Base-by-base conservation (phyloP, 1,284 basidiomycete genomes). In the Trametes polyzona region DNA sequence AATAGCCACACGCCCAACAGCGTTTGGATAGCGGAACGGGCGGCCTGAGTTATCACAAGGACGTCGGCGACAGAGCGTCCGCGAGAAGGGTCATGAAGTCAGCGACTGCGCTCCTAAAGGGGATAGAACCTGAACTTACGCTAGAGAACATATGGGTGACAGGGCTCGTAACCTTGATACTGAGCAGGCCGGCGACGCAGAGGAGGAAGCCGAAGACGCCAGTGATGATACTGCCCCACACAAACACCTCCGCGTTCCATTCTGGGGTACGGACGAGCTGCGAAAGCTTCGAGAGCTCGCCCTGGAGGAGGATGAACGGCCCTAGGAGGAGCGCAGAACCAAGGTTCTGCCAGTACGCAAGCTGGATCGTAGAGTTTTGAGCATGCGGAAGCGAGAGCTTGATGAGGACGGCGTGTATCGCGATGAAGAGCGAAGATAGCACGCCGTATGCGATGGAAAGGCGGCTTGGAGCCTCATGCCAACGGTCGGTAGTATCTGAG, bases 81-180 rank as follows among this genome's bases (percentile, higher is more conserved):
- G 11, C n/a, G 44, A 40, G 39, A 36, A n/a, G 49, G 26, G 17
- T 21, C 35, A 10, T 19, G 27, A 55, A 21, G 48, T 63, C 30
- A 59, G 55, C 24, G 21, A 4, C 14, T 37, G 37, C 43, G 49
- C 41, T 8, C 30, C 52, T 55, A 37, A 27, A 39, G 39, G 46
- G 44, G 56, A 47, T 54, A 53, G 32, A 36, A 46, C 27, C 29
- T 52, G 33, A 32, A 78, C 84, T 70, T 65, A 88, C 87, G 65
- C 84, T 86, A 17, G 84, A 86, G 72, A 89, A 87, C 87, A 90
- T 90, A 68, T 88, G 87, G 1, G 87, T 88, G 54, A 89, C 78
- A 6, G 87, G 87, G 63, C 84, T 86, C 12, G 87, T 89, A 46
- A 88, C 79, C 66, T 88, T 89, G 73, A 90, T 88, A 66, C 84